phyloP scores from a whole-genome alignment of 2,329 filamentous ascomycete genomes.

The Plenodomus tracheiphilus region DNA sequence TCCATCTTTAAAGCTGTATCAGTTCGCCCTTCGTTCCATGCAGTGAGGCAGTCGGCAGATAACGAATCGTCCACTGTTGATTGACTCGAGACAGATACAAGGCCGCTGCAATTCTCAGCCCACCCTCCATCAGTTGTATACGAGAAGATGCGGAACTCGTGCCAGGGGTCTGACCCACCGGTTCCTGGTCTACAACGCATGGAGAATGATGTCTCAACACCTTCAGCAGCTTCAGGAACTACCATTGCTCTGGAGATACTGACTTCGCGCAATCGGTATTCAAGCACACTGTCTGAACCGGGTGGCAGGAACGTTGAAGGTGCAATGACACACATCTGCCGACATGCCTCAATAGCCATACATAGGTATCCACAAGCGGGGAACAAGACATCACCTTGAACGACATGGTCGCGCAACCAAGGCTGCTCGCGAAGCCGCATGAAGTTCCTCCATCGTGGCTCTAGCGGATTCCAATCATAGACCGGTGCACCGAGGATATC shows the following conservation, averaged over 20 bases:
- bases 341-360: constrained; percentile 21
- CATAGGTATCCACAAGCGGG: constrained; percentile 15
- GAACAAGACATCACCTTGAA: constrained; percentile 26
- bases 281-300: neutral
- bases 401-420: constrained; percentile 21
- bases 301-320: constrained; percentile 5
- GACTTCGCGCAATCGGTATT: constrained; percentile 24
- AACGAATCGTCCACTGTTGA: constrained; percentile 3
- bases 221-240: constrained; percentile 28
- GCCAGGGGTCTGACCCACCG: constrained; percentile 5
- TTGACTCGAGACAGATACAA: constrained; percentile 5
- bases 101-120: constrained; percentile 18
- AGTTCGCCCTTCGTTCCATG: constrained; percentile 1
- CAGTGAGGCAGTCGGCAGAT: constrained; percentile 2
- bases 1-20: neutral
- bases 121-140: constrained; percentile 13
- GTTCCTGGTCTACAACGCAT: constrained; percentile 8
- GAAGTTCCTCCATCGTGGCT: constrained; percentile 28
- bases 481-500: constrained; percentile 22
- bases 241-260: constrained; percentile 20
- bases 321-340: constrained; percentile 9
- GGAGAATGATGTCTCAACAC: constrained; percentile 24
- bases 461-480: constrained; percentile 11
- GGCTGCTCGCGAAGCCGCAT: constrained; percentile 24
- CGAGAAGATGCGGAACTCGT: constrained; percentile 21